phyloP scores from a whole-genome alignment of 805 yeast genomes.

The Schwanniomyces polymorphus region DNA sequence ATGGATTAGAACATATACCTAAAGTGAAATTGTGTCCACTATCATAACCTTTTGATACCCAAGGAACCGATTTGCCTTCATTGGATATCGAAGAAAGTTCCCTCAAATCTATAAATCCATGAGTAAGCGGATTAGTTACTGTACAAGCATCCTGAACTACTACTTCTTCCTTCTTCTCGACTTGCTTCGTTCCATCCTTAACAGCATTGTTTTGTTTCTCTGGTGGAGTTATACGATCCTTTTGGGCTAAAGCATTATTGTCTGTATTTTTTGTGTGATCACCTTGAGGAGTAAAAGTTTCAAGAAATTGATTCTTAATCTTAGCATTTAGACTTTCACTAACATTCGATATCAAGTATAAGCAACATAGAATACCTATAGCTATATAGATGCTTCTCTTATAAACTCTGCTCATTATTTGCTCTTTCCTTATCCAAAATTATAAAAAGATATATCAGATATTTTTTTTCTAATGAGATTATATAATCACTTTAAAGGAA shows the following conservation, averaged over 20 bases:
- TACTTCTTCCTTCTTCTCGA: conserved; percentile 6
- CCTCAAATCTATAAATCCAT: conserved; percentile 53
- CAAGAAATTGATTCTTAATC: conserved; percentile 2
- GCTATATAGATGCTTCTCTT: background rate
- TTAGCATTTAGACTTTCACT: background rate
- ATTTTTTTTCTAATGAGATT: background rate
- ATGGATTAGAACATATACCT: conserved; percentile 48
- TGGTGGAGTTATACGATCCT: background rate
- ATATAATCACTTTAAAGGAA: background rate
- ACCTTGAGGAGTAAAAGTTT: background rate
- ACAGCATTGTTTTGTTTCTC: background rate
- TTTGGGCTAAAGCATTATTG: background rate
- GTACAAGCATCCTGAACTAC: conserved; percentile 34
- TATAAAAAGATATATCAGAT: background rate
- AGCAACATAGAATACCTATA: background rate
- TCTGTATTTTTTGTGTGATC: background rate
- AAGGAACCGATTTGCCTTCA: conserved; percentile 49
- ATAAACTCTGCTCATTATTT: background rate
- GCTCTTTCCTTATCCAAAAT: background rate
- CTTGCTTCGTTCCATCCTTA: background rate
- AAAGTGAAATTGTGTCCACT: conserved; percentile 65
- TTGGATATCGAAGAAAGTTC: conserved; percentile 48
- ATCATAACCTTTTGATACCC: conserved; percentile 73
- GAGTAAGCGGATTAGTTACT: conserved; percentile 35
- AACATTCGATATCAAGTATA: background rate